A percentile compares a stretch with the other conserved stretches of the same genome.
Evolutionary conservation across 2,329 filamentous ascomycete species (phyloP).

Genomic region (Leptographium procerum): DNA sequence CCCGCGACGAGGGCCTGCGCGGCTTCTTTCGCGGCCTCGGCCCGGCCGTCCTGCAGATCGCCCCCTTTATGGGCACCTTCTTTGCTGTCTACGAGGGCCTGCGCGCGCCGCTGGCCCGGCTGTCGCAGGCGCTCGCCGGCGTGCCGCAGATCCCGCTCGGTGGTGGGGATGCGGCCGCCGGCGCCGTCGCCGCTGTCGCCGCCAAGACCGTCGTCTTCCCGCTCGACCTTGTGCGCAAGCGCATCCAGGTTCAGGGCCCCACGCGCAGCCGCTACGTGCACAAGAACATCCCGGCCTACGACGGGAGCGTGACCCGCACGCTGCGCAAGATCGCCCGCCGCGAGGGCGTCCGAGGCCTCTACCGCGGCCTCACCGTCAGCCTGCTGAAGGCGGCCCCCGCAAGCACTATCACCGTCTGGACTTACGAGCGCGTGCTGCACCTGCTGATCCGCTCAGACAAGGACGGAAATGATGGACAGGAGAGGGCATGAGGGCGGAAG

Average conservation of each 20-base stretch:
- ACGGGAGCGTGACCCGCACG: conserved; percentile 51
- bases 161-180: conserved; percentile 72
- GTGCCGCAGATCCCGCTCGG: conserved; percentile 47
- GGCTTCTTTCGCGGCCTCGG: conserved; percentile 85
- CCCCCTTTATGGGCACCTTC: conserved; percentile 96
- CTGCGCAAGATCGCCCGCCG: conserved; percentile 54
- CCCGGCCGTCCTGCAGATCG: conserved; percentile 74
- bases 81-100: conserved; percentile 81
- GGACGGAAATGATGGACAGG: not conserved
- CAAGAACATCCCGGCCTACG: conserved; percentile 78
- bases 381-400: conserved; percentile 89
- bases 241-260: conserved; percentile 90
- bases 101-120: conserved; percentile 42
- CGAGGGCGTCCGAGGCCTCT: conserved; percentile 73
- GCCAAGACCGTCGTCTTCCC: conserved; percentile 90
- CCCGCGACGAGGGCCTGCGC: conserved; percentile 55
- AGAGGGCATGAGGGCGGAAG: not conserved
- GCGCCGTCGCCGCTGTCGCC: conserved; percentile 64
- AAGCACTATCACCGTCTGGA: conserved; percentile 89
- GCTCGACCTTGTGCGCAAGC: conserved; percentile 81
- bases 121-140: conserved; percentile 15
- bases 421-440: conserved; percentile 67
- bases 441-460: conserved; percentile 35
- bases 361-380: conserved; percentile 79
- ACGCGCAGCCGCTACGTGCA: conserved; percentile 70